A percentile compares a stretch with the other conserved stretches of the same genome.
Evolutionary conservation across 768 basidiomycete genomes (phyloP).

Genomic region (Lactarius hengduanensis): DNA sequence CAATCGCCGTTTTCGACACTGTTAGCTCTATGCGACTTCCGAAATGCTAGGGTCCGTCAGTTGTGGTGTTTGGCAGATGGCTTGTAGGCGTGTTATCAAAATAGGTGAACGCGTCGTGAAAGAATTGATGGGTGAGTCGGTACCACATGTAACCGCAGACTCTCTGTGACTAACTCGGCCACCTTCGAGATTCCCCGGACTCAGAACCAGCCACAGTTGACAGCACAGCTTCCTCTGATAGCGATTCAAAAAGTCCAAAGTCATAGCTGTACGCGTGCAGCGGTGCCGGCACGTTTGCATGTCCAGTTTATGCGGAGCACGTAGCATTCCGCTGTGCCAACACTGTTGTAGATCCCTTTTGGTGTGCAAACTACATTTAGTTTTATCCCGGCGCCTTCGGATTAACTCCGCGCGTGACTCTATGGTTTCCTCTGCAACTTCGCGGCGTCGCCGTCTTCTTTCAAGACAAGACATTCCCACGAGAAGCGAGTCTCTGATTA

Average conservation of each 20-base stretch:
- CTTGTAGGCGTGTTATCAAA: slow-evolving; percentile 81
- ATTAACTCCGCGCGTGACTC: background rate
- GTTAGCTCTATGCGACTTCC: slow-evolving; percentile 6
- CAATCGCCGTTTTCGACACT: slow-evolving; percentile 3
- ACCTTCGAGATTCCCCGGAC: background rate
- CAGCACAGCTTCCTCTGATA: background rate
- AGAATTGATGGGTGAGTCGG: slow-evolving; percentile 21
- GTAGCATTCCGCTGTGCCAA: background rate
- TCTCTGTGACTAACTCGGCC: background rate
- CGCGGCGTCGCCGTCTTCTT: background rate
- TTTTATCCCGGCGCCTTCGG: background rate
- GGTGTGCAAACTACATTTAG: background rate
- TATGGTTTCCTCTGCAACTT: background rate
- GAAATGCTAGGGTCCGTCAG: slow-evolving; percentile 74
- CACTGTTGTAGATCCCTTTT: background rate
- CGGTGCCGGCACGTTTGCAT: background rate
- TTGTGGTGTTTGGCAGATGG: slow-evolving; percentile 94
- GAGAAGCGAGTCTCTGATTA: background rate
- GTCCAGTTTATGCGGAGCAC: too few species aligned
- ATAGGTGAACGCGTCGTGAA: slow-evolving; percentile 54
- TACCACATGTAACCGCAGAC: background rate
- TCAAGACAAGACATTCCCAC: background rate
- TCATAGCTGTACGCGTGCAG: background rate
- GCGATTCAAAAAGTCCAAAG: background rate
- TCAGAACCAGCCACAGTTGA: slow-evolving; percentile 4